Conservation (phyloP, 257 asterid species). For the Plantago major region DNA sequence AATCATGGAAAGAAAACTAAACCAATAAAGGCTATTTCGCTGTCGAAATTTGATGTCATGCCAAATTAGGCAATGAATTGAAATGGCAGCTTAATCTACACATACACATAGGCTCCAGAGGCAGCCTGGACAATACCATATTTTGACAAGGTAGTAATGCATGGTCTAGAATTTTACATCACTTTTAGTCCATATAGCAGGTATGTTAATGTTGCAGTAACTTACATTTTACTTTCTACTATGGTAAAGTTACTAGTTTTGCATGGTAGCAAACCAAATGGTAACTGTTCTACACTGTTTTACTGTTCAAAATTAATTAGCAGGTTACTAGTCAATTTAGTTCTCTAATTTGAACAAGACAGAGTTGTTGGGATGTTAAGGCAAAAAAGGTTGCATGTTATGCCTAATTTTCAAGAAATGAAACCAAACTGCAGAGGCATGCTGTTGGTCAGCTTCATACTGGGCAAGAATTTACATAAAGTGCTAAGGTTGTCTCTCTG, state of each 20-base stretch:
- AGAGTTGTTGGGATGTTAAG: conserved; percentile 22
- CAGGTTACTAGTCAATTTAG: no score
- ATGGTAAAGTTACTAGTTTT: no score
- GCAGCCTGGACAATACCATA: conserved; percentile 17
- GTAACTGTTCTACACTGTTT: no score
- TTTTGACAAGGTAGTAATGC: not conserved
- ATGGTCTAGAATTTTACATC: not conserved
- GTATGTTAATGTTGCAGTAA: not conserved
- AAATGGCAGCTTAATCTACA: conserved; percentile 14
- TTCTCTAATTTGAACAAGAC: conserved; percentile 19
- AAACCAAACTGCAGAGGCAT: conserved; percentile 7
- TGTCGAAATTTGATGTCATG: conserved; percentile 17
- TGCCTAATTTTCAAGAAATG: not conserved
- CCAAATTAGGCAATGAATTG: conserved; percentile 19
- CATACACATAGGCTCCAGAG: conserved; percentile 9
- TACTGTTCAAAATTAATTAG: no score
- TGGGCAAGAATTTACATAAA: conserved; percentile 31
- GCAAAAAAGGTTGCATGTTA: conserved; percentile 3
- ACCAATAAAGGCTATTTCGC: conserved; percentile 22
- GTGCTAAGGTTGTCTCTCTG: conserved; percentile 31
- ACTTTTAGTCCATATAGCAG: not conserved
- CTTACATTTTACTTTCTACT: no score
- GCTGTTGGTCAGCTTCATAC: conserved; percentile 35
- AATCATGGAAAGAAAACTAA: conserved; percentile 18
- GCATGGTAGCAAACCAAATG: no score